Conservation (phyloP, 176 grass and related monocot genomes). For the Zizania latifolia region DNA sequence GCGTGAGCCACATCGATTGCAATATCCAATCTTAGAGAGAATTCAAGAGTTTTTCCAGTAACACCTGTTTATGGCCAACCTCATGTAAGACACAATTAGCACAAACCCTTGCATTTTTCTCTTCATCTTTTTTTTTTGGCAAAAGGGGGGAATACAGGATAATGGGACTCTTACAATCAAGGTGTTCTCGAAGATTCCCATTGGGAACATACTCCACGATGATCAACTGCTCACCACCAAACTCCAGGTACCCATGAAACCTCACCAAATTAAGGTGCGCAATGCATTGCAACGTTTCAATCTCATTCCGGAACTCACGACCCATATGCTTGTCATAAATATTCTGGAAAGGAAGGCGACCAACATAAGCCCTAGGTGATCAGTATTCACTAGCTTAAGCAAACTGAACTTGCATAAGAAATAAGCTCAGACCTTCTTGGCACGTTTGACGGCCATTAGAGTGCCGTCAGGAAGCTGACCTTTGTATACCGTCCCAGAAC, state of each 20-base stretch:
- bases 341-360: slow-evolving; percentile 35
- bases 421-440: slow-evolving; percentile 56
- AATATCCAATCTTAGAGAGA: slow-evolving; percentile 61
- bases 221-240: slow-evolving; percentile 74
- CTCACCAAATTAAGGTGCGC: slow-evolving; percentile 89
- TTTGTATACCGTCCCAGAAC: slow-evolving; percentile 74
- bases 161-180: slow-evolving; percentile 55
- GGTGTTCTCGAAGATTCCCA: slow-evolving; percentile 92
- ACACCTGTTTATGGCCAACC: slow-evolving; percentile 44
- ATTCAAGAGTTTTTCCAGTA: slow-evolving; percentile 54
- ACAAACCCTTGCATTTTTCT: not conserved
- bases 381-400: not conserved
- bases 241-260: slow-evolving; percentile 71
- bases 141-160: not conserved
- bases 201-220: slow-evolving; percentile 84
- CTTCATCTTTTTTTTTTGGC: too few species aligned
- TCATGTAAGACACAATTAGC: slow-evolving; percentile 22
- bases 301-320: slow-evolving; percentile 78
- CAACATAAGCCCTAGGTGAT: not conserved
- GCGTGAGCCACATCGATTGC: slow-evolving; percentile 94
- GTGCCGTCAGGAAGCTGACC: slow-evolving; percentile 64
- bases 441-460: slow-evolving; percentile 65
- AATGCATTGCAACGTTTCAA: slow-evolving; percentile 65
- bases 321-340: slow-evolving; percentile 53
- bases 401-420: slow-evolving; percentile 10